Evolutionary conservation across 2,329 filamentous ascomycete species (phyloP).

Genomic region (Aspergillus japonicus): DNA sequence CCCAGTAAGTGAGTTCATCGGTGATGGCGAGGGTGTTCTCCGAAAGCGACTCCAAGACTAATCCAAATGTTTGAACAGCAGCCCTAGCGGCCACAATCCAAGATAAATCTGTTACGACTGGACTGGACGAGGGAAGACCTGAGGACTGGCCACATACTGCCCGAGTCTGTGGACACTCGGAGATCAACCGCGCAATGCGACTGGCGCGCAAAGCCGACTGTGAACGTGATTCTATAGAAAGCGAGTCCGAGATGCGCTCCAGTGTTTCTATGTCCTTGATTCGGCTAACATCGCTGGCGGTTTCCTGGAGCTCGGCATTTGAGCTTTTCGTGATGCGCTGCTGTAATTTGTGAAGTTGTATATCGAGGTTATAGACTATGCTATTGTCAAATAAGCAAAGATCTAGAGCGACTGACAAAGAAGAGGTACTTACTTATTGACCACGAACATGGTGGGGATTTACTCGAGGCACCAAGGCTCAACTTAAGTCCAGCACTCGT

Average conservation of each 20-base stretch:
- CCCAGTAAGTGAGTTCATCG: conserved; percentile 95
- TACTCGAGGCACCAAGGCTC: background rate
- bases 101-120: conserved; percentile 62
- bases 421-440: background rate
- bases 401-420: background rate
- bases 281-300: conserved; percentile 20
- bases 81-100: conserved; percentile 92
- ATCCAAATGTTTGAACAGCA: conserved; percentile 83
- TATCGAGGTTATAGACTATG: conserved; percentile 58
- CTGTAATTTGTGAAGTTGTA: conserved; percentile 58
- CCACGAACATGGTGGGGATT: background rate
- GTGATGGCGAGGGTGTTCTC: conserved; percentile 80
- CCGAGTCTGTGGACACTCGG: conserved; percentile 40
- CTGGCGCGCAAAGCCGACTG: conserved; percentile 60
- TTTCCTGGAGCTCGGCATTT: conserved; percentile 11
- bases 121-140: conserved; percentile 16
- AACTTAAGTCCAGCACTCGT: background rate
- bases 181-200: conserved; percentile 62
- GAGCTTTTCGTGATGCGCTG: conserved; percentile 34
- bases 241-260: conserved; percentile 65
- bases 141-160: background rate
- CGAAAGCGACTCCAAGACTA: conserved; percentile 72
- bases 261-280: conserved; percentile 50
- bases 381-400: conserved; percentile 30
- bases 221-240: conserved; percentile 69